These are phyloP conservation scores for Metarhizium guizhouense DNA, from an alignment of 2,329 filamentous ascomycete genomes.

Conservation along the genomic window DNA sequence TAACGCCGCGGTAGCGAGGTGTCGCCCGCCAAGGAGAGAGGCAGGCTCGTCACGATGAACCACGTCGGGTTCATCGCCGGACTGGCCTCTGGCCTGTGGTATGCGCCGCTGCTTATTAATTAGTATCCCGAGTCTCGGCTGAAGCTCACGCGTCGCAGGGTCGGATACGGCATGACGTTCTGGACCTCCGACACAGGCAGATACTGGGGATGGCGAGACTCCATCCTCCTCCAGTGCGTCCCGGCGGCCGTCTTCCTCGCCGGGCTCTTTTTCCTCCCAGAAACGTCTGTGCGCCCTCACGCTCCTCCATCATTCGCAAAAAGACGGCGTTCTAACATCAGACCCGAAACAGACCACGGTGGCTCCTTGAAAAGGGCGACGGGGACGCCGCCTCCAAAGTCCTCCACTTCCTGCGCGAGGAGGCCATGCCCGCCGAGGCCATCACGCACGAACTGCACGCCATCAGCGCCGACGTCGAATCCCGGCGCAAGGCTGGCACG, in stretches of 20 bases:
- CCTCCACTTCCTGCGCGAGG: slow-evolving; percentile 40
- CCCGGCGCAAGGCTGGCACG: slow-evolving; percentile 19
- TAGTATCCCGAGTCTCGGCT: no score
- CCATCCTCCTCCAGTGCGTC: slow-evolving; percentile 41
- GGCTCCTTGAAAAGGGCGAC: slow-evolving; percentile 44
- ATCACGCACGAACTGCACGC: slow-evolving; percentile 33
- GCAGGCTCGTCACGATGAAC: slow-evolving; percentile 49
- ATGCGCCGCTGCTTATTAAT: slow-evolving; percentile 9
- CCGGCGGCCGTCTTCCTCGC: slow-evolving; percentile 39
- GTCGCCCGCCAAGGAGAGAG: slow-evolving; percentile 41
- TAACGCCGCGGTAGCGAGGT: slow-evolving; percentile 34
- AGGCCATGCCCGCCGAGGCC: slow-evolving; percentile 24
- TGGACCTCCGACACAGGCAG: slow-evolving; percentile 36
- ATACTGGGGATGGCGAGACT: slow-evolving; percentile 43
- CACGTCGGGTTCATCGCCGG: slow-evolving; percentile 49
- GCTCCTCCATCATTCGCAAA: not conserved
- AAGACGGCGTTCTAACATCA: not conserved
- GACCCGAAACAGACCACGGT: slow-evolving; percentile 33
- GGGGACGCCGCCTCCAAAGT: slow-evolving; percentile 31
- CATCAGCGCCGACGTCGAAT: slow-evolving; percentile 35
- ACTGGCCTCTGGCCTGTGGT: slow-evolving; percentile 47
- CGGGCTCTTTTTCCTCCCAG: slow-evolving; percentile 43
- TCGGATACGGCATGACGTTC: slow-evolving; percentile 46
- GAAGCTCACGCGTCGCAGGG: slow-evolving; percentile 25
- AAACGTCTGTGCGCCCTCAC: slow-evolving; percentile 35